Conservation (phyloP, 192 early-diverging fungal genomes). For the Spinellus fusiger region DNA sequence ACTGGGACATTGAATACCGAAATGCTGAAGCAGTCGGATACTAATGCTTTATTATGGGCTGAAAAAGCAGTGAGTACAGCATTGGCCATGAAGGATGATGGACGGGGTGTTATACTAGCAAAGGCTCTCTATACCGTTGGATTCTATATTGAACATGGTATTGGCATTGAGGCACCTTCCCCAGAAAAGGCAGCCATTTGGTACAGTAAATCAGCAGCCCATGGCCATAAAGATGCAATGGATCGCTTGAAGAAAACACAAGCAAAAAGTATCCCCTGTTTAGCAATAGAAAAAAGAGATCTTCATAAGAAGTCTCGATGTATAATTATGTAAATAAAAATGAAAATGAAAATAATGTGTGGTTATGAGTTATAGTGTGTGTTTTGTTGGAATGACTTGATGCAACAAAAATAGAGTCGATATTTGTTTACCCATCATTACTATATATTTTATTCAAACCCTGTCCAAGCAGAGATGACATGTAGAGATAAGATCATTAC, state of each 20-base stretch:
- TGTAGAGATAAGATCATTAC: no score
- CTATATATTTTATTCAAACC: no score
- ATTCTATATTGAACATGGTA: conserved; percentile 52
- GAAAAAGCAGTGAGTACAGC: conserved; percentile 22
- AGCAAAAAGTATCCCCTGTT: no score
- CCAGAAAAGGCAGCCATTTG: conserved; percentile 34
- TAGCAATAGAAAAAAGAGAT: not conserved
- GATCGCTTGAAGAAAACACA: conserved; percentile 33
- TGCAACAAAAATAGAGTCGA: no score
- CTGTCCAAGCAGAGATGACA: no score
- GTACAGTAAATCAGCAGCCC: conserved; percentile 56
- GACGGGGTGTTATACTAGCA: conserved; percentile 8
- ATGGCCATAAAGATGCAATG: conserved; percentile 44
- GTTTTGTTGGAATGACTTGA: no score
- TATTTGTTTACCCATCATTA: no score
- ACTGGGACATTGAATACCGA: conserved; percentile 35
- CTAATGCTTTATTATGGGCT: conserved; percentile 51
- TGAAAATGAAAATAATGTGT: no score
- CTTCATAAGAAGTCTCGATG: not conserved
- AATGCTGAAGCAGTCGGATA: conserved; percentile 44
- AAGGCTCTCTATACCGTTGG: conserved; percentile 55
- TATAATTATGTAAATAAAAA: not conserved
- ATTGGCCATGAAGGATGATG: conserved; percentile 35
- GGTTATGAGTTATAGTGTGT: no score
- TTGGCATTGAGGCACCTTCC: conserved; percentile 35